Evolutionary conservation across 2,329 filamentous ascomycete genomes (phyloP), one percentile per base, ranked within the genome.

Genomic region (Sporothrix luriei): DNA sequence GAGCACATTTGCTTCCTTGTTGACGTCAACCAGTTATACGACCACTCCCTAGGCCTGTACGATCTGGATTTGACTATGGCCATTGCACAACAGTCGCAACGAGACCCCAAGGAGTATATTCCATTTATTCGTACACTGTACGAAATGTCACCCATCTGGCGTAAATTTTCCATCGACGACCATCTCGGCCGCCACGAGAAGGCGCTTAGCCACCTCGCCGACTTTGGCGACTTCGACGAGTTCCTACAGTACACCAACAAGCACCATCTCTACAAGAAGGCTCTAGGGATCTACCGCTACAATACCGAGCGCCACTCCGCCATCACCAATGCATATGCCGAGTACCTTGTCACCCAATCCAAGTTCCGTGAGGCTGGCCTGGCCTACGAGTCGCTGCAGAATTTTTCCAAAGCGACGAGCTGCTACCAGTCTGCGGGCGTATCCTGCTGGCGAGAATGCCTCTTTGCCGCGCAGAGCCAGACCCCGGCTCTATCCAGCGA

Each of bases 1-100:
- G 93, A 97, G 77, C 95, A 99, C 76, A 97, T 99, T 71, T 98
- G 93, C 83, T 99, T 99, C 83, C 85, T 99, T 54, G 92, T 94
- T 0, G 95, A 99, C 78, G 91, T 96, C 59, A 96, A 97, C 78
- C 89, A 89, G 51, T 86, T 99, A 0, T 99, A 97, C 76, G 92
- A 97, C 72, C 90, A 94, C 71, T 92, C 95, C 0, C 84, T 99
- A 1, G 94, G 94, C 0, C 83, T 98, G 2, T 99, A 99, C 77
- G 90, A 98, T 76, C 86, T 99, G 2, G 93, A 97, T 13, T 87
- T 99, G 9, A 90, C 94, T 3, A 84, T 99, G 13, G 84, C 97
- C 6, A 92, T 99, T 14, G 95, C 95, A 0, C 95, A 99, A 76
- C 94, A 97, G 77, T 95, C 94, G 0, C 95, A 99, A 79, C 92